Evolutionary conservation across 2,329 filamentous ascomycete genomes (phyloP).

Genomic region (Epichloe aotearoae): DNA sequence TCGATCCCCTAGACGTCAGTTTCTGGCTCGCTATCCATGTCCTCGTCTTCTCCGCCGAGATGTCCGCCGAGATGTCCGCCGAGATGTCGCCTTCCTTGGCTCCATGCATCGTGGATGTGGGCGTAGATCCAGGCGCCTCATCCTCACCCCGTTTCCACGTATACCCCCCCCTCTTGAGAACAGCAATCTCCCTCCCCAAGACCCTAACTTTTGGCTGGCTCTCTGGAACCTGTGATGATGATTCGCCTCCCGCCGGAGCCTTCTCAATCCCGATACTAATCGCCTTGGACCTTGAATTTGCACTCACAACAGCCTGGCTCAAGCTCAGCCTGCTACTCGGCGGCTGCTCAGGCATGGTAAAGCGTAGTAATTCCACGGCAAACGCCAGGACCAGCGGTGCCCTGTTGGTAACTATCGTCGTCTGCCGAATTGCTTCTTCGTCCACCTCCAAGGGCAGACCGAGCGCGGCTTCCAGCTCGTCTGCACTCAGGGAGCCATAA

Average conservation of each 20-base stretch:
- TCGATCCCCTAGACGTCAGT: slow-evolving; percentile 39
- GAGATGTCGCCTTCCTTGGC: neutral
- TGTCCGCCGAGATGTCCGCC: slow-evolving; percentile 5
- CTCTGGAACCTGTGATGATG: slow-evolving; percentile 59
- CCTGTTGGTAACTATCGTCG: slow-evolving; percentile 58
- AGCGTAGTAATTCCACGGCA: slow-evolving; percentile 56
- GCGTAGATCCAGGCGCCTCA: neutral
- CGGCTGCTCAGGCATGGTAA: slow-evolving; percentile 78
- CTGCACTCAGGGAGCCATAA: slow-evolving; percentile 32
- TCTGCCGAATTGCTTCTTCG: slow-evolving; percentile 45
- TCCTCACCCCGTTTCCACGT: slow-evolving; percentile 17
- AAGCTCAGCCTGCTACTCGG: slow-evolving; percentile 72
- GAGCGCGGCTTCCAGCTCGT: slow-evolving; percentile 50
- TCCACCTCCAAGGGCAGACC: slow-evolving; percentile 42
- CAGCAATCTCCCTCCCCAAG: slow-evolving; percentile 59
- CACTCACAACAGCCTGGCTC: slow-evolving; percentile 71
- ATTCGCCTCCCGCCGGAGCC: slow-evolving; percentile 50
- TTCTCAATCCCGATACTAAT: slow-evolving; percentile 59
- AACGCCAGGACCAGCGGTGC: slow-evolving; percentile 76
- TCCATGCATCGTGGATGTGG: neutral
- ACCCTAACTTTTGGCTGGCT: slow-evolving; percentile 63
- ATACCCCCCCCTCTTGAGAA: slow-evolving; percentile 69
- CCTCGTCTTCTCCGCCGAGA: slow-evolving; percentile 9
- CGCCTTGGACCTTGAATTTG: slow-evolving; percentile 67
- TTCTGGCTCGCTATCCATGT: slow-evolving; percentile 39